phyloP scores from a whole-genome alignment of 495 filamentous ascomycete species.

The Daldinia loculata region DNA sequence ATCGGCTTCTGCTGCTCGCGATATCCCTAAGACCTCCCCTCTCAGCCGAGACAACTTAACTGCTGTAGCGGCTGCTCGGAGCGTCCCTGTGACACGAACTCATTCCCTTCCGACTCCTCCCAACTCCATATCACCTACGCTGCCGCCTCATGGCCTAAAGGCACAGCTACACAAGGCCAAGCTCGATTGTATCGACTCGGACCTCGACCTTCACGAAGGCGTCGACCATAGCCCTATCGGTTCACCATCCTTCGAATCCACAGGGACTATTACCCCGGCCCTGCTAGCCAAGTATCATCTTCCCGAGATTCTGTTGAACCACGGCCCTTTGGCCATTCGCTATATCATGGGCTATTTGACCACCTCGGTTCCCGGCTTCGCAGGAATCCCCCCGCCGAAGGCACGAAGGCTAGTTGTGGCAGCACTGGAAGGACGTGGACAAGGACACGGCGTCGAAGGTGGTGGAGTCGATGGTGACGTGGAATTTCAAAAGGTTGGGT shows the following conservation, averaged over 20 bases:
- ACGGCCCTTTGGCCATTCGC: conserved; percentile 92
- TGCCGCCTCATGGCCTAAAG: conserved; percentile 82
- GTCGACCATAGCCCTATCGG: conserved; percentile 63
- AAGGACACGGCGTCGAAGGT: conserved; percentile 62
- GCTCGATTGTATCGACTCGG: conserved; percentile 80
- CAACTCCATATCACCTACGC: conserved; percentile 91
- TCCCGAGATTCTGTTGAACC: conserved; percentile 84
- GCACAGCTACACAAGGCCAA: conserved; percentile 65
- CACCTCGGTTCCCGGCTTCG: conserved; percentile 91
- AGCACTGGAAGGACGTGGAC: conserved; percentile 78
- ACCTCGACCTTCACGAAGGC: conserved; percentile 83
- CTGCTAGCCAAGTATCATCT: conserved; percentile 93
- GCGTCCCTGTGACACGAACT: conserved; percentile 64
- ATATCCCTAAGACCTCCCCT: conserved; percentile 73
- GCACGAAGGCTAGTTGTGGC: conserved; percentile 87
- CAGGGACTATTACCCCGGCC: conserved; percentile 82
- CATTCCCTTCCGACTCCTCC: conserved; percentile 87
- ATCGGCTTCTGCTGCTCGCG: conserved; percentile 66
- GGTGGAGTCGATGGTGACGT: conserved; percentile 79
- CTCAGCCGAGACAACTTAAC: conserved; percentile 68
- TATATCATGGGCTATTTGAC: conserved; percentile 94
- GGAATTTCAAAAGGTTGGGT: conserved; percentile 94
- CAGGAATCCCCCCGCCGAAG: conserved; percentile 88
- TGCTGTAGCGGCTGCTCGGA: conserved; percentile 65
- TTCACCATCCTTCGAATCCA: conserved; percentile 70